Conservation (phyloP, 495 filamentous ascomycete species). For the Aspergillus nanangensis region DNA sequence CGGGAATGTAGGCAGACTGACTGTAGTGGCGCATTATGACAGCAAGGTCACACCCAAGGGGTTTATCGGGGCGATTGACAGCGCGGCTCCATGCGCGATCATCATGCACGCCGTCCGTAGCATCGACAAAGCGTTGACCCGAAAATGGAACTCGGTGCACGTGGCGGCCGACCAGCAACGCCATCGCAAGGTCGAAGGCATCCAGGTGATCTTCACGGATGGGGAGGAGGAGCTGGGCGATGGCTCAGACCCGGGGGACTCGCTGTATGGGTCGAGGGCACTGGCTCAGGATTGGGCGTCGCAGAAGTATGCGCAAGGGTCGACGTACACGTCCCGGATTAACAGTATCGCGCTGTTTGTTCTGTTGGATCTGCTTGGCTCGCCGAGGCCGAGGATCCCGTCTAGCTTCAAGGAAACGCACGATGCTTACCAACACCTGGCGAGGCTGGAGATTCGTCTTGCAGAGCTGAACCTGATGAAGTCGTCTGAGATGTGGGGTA, state of each 20-base stretch:
- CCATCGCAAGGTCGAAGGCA: background rate
- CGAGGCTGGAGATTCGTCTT: background rate
- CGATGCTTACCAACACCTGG: background rate
- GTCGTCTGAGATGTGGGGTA: background rate
- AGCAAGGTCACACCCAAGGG: background rate
- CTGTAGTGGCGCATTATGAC: conserved; percentile 1
- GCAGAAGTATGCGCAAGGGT: background rate
- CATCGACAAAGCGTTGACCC: background rate
- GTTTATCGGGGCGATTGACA: conserved; percentile 2
- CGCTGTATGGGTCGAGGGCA: background rate
- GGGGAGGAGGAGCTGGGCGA: background rate
- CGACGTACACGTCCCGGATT: background rate
- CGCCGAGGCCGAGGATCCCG: background rate
- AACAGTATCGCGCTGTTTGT: background rate
- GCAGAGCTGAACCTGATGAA: background rate
- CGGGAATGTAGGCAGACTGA: background rate
- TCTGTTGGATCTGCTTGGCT: background rate
- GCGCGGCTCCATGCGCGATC: background rate
- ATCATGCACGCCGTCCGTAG: conserved; percentile 1
- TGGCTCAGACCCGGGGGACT: background rate
- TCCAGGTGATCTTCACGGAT: conserved; percentile 2
- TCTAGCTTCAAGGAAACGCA: background rate
- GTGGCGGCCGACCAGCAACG: background rate
- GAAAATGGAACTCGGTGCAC: background rate
- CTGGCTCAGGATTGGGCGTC: background rate